Evolutionary conservation across 83 land plant species (phyloP), one percentile per base, ranked within the genome.

Genomic region (Picea abies): DNA sequence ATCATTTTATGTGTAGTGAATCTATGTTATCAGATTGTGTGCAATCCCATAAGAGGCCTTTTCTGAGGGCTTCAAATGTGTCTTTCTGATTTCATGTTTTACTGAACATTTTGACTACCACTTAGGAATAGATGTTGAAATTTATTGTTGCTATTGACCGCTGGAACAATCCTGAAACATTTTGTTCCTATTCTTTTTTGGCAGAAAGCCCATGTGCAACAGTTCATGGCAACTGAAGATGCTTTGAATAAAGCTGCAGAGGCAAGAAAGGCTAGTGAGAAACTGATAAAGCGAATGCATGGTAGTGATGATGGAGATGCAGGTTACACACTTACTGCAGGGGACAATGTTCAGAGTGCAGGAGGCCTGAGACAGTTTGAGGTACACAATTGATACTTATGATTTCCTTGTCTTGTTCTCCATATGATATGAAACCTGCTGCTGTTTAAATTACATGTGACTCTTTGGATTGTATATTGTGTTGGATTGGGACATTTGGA

Each of bases 121-220:
- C 22, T 20, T 52, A 23, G 56, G 62, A 29, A 25, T 16, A 52
- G 37, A 60, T 4, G 56, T 79, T 60, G 77, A 44, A 41, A 41
- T n/a, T 8, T 47, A 56, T 56, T 56, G 60, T 56, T 12, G 14
- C 3, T 56, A 56, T 12, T 12, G 14, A 56, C 15, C 14, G 60
- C 12, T 56, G 15, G 60, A 56, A 56, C 60, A 56, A 56, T 56
- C 15, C 14, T 56, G 60, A 56, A 56, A 56, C 60, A 56, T 66
- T 66, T 66, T 66, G 69, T 66, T 23, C 69, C 23, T 26, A 78
- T 26, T 56, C 39, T 76, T 78, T 84, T 8, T 68, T 78, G 89
- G 73, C 93, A 97, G 99, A 97, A 91, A 92, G 99, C 99, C 20
- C 98, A 97, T 86, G 99, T 97, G 61, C 98, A 97, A 78, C 99